Base-by-base conservation (phyloP, 2,329 filamentous ascomycete species). In the Fusarium udum region DNA sequence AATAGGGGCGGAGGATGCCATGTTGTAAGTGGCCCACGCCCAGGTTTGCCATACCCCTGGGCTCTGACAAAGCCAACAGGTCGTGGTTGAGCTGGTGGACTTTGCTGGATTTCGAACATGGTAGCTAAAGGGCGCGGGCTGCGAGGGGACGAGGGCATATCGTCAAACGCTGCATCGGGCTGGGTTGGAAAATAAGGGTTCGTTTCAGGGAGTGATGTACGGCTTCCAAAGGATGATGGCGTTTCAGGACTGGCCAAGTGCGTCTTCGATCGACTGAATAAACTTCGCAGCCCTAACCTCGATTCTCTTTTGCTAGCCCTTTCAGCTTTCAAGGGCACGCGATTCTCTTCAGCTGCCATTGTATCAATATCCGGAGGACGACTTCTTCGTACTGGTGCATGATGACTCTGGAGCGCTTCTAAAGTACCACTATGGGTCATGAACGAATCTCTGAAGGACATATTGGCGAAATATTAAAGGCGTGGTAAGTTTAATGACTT, bases 1-100 rank as follows among this genome's bases (percentile, higher is more conserved):
- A 95, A 97, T 18, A 98, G 84, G 4, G 94, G 93, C 12, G 94
- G 93, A 22, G 91, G 88, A 63, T 89, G 88, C 91, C 91, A 93
- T 18, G 82, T 81, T 8, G 83, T 80, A 31, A 85, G 71, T 7
- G 81, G 78, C 34, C 81, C 82, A 62, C 80, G 78, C 8, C 68
- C 34, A 31, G 75, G 57, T 61, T 75, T 78, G 6, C 58, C 61
- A 58, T 74, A 73, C 22, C 72, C 63, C 45, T 71, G 58, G 12
- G 64, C 67, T 46, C 71, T 71, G 49, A 59, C 62, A n/a, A 51
- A 53, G 40, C 43, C 64, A 57, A 58, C 31, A 64, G 61, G 31
- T 52, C 61, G 71, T 28, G 51, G 56, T 43, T 68, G 65, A 32
- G 61, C 34, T 36, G 63, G 53, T 37, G 71, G 71, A 31, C 64